A percentile compares a stretch with the other conserved stretches of the same genome.
Conservation (phyloP, 345 rosid genomes). For the Raphanus raphanistrum region DNA sequence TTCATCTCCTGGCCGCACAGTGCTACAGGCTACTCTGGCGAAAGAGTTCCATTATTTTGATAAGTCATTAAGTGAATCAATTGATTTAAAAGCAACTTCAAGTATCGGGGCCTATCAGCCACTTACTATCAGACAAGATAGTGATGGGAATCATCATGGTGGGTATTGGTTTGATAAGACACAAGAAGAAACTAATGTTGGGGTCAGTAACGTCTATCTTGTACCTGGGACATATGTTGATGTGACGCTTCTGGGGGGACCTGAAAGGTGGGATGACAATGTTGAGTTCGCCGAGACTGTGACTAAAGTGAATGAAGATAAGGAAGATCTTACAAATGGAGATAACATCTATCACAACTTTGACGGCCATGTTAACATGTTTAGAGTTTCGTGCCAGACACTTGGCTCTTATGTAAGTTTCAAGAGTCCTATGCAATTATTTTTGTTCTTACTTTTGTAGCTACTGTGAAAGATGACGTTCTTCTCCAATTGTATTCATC, state of each 20-base stretch:
- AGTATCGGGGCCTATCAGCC: slow-evolving; percentile 78
- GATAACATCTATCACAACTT: slow-evolving; percentile 47
- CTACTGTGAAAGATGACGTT: slow-evolving; percentile 17
- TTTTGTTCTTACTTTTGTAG: slow-evolving; percentile 13
- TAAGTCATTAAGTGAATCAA: slow-evolving; percentile 51
- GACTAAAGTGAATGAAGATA: slow-evolving; percentile 48
- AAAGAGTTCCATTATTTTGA: slow-evolving; percentile 61
- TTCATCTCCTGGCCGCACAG: slow-evolving; percentile 70
- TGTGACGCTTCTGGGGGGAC: slow-evolving; percentile 77
- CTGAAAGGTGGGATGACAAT: slow-evolving; percentile 71
- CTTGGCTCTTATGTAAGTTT: slow-evolving; percentile 71
- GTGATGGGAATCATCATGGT: slow-evolving; percentile 83
- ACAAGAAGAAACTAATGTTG: slow-evolving; percentile 45
- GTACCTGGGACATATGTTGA: slow-evolving; percentile 82
- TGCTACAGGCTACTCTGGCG: slow-evolving; percentile 71
- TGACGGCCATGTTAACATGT: slow-evolving; percentile 47
- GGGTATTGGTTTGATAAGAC: slow-evolving; percentile 73
- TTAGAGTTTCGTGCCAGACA: slow-evolving; percentile 61
- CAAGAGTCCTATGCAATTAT: slow-evolving; percentile 8
- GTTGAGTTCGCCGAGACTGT: slow-evolving; percentile 60
- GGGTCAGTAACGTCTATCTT: slow-evolving; percentile 64
- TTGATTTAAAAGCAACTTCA: slow-evolving; percentile 66
- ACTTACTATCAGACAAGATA: slow-evolving; percentile 59
- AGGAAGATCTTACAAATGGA: slow-evolving; percentile 39
- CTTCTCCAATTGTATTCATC: slow-evolving; percentile 38